A percentile compares a stretch with the other conserved stretches of the same genome.
Evolutionary conservation across 2,329 filamentous ascomycete genomes (phyloP).

Genomic region (Aureobasidium uvarum): DNA sequence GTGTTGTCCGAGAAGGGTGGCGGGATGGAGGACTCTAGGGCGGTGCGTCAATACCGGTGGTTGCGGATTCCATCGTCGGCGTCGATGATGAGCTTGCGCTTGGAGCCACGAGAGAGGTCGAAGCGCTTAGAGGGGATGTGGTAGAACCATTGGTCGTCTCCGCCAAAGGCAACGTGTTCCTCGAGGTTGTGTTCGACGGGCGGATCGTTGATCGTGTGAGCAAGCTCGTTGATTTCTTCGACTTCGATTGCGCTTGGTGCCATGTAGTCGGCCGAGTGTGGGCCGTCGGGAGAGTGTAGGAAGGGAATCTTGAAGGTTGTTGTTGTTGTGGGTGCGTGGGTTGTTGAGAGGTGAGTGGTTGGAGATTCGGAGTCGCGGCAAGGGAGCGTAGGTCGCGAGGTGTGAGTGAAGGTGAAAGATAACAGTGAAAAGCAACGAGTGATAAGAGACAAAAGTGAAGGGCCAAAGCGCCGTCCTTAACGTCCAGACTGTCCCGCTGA

Average conservation of each 20-base stretch:
- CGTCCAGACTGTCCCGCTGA: conserved; percentile 1
- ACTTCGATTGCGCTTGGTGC: conserved; percentile 36
- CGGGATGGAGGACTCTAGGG: conserved; percentile 22
- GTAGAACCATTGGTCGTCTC: conserved; percentile 46
- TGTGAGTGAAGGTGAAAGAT: not conserved
- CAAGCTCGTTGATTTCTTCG: conserved; percentile 34
- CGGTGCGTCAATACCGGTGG: conserved; percentile 32
- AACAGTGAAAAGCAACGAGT: conserved; percentile 9
- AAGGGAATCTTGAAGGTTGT: conserved; percentile 20
- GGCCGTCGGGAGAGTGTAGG: conserved; percentile 2
- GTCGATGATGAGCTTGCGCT: conserved; percentile 41
- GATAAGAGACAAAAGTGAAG: conserved; percentile 10
- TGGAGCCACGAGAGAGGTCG: conserved; percentile 43
- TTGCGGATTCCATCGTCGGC: conserved; percentile 44
- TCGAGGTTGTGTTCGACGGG: conserved; percentile 37
- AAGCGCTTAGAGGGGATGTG: conserved; percentile 44
- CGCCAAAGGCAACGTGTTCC: conserved; percentile 44
- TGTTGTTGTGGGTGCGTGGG: not conserved
- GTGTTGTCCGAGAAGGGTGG: conserved; percentile 1
- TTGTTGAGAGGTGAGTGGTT: not conserved
- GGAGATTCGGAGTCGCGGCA: not conserved
- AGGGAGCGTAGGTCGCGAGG: not conserved
- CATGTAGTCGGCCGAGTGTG: conserved; percentile 30
- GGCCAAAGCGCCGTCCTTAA: not conserved
- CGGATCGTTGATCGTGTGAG: conserved; percentile 29